These are phyloP conservation scores for Cutaneotrichosporon dermatis DNA, from an alignment of 1,284 basidiomycete species.

Conservation along the genomic window DNA sequence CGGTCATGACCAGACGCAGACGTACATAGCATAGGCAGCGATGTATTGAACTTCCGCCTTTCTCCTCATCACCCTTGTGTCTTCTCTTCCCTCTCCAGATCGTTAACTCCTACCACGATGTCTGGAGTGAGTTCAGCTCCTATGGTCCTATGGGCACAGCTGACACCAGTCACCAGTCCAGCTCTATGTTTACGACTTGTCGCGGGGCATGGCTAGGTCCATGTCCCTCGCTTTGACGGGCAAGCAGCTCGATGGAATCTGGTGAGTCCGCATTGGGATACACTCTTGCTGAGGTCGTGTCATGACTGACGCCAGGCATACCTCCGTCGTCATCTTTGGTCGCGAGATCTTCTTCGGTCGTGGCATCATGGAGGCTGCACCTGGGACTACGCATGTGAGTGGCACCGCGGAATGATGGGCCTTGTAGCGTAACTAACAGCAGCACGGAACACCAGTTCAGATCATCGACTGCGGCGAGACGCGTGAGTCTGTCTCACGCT, in stretches of 20 bases:
- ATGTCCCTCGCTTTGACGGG: slow-evolving; percentile 75
- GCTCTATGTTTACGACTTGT: slow-evolving; percentile 87
- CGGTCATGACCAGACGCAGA: too few species aligned
- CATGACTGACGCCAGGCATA: slow-evolving; percentile 53
- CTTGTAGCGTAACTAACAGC: not conserved
- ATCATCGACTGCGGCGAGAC: slow-evolving; percentile 77
- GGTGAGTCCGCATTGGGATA: slow-evolving; percentile 53
- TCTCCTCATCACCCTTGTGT: not conserved
- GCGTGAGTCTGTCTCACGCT: not conserved
- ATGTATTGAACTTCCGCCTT: too few species aligned
- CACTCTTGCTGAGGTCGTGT: not conserved
- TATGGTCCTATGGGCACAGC: not conserved
- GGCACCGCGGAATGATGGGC: slow-evolving; percentile 5
- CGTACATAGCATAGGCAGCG: too few species aligned
- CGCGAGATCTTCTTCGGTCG: slow-evolving; percentile 85
- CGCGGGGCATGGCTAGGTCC: slow-evolving; percentile 70
- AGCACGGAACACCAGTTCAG: slow-evolving; percentile 75
- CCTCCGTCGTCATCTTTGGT: slow-evolving; percentile 77
- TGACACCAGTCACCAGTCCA: slow-evolving; percentile 51
- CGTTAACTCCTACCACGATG: not conserved
- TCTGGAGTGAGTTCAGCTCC: not conserved
- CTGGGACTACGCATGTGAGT: slow-evolving; percentile 64
- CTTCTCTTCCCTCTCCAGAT: not conserved
- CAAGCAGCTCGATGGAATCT: slow-evolving; percentile 80
- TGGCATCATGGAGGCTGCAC: slow-evolving; percentile 63